A percentile compares a stretch with the other conserved stretches of the same genome.
phyloP scores from a whole-genome alignment of 2,329 filamentous ascomycete species.

The Pseudocercospora musae region DNA sequence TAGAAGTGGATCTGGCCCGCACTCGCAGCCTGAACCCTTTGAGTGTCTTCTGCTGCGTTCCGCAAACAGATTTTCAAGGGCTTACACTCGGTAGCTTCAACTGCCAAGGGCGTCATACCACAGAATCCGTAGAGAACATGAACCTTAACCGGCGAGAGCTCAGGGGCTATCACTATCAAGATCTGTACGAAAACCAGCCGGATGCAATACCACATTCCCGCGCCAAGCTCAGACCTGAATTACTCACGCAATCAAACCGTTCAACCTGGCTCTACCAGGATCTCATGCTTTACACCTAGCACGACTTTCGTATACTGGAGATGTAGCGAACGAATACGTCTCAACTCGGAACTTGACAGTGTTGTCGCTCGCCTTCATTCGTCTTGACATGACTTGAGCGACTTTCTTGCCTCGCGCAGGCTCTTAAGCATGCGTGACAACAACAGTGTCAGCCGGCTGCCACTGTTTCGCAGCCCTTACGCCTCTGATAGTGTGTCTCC shows the following conservation, averaged over 20 bases:
- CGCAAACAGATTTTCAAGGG: neutral
- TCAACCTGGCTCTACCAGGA: conserved; percentile 1
- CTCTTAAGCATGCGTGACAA: neutral
- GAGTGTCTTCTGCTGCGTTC: neutral
- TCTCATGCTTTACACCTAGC: neutral
- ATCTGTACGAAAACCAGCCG: neutral
- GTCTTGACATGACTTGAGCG: neutral
- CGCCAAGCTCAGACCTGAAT: neutral
- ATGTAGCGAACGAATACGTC: neutral
- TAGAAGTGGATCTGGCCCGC: neutral
- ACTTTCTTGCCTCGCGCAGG: neutral
- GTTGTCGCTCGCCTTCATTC: neutral
- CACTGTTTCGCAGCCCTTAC: neutral
- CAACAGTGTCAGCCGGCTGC: conserved; percentile 1
- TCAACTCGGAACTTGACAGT: neutral
- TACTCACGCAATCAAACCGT: neutral
- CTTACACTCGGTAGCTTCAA: neutral
- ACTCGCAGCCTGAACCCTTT: neutral
- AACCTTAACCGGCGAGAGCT: neutral
- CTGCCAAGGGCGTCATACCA: neutral
- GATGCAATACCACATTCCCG: neutral
- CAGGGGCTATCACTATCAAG: neutral
- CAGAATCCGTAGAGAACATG: neutral
- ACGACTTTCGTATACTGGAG: neutral
- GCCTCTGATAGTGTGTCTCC: neutral